Base-by-base conservation (phyloP, 192 early-diverging fungal genomes). In the Gaertneriomyces sp. region DNA sequence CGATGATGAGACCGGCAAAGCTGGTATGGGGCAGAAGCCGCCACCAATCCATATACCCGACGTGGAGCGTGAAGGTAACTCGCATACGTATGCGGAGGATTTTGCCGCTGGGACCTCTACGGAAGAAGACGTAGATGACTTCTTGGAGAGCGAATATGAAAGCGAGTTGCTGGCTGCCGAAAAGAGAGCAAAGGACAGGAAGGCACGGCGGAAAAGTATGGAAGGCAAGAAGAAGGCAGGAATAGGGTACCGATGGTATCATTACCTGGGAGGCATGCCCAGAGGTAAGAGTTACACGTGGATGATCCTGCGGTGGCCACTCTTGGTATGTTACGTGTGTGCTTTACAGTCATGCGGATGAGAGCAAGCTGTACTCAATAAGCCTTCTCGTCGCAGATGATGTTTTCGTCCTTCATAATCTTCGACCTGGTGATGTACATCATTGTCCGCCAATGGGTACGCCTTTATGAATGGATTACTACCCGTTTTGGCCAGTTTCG, bases 341-440 rank as follows among this genome's bases (percentile, higher is more conserved):
- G 38, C 40, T 12, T 11, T 33, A 42, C 54, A 33, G 54, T 16
- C 14, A 25, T 25, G n/a, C 12, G 39, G 16, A 45, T 11, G 41
- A 42, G 39, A 20, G 0, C 14, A 3, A 12, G 7, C 4, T 45
- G 12, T 12, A 45, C 10, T n/a, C 12, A 9, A n/a, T 40, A 33
- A 43, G 41, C 2, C 25, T n/a, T 40, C 38, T 2, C 38, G 39
- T 43, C 11, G 44, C 45, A 72, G 76, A 47, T 81, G 38, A 7
- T 76, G 20, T 86, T 89, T 60, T 77, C 77, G 53, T 42, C 72
- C 16, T 79, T 86, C 53, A 80, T 91, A 12, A 46, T 74, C 46
- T 49, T 89, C 9, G 90, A 91, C 67, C 64, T 89, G 38, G 68
- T 75, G 19, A 63, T 84, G 8, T 87, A 90, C 53, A 47, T 87